Percentiles rank a stretch among this genome's conserved stretches.
These are phyloP conservation scores for Allium fistulosum DNA, from an alignment of 106 monocot genomes.

Conservation along the genomic window DNA sequence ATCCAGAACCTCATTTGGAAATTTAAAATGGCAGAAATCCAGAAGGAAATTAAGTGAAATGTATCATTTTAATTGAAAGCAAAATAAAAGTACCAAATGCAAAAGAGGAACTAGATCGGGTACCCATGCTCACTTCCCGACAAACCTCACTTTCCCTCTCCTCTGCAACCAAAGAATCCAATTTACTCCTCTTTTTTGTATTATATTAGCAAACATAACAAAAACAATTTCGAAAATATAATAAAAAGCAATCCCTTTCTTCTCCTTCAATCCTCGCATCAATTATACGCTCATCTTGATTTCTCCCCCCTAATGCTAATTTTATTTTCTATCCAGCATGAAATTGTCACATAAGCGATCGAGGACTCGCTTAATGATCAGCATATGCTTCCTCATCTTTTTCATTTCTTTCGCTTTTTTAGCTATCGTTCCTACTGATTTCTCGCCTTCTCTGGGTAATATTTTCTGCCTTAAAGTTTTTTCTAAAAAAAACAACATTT, in stretches of 20 bases:
- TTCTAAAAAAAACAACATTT: neutral
- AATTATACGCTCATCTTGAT: neutral
- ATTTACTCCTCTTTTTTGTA: neutral
- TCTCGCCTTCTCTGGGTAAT: constrained; percentile 4
- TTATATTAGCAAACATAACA: neutral
- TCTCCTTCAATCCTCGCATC: constrained; percentile 4
- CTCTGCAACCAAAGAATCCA: constrained; percentile 3
- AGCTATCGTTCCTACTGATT: constrained; percentile 6
- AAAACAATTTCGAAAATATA: neutral
- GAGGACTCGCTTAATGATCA: neutral
- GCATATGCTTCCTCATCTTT: neutral
- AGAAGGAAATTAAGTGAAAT: too few species aligned
- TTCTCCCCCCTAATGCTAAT: neutral
- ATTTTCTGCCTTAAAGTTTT: neutral
- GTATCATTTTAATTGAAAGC: too few species aligned
- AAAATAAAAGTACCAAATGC: too few species aligned
- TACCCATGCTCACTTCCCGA: too few species aligned
- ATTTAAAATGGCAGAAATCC: too few species aligned
- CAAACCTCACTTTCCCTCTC: neutral
- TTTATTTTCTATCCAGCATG: neutral
- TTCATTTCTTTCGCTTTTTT: neutral
- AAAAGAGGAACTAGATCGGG: too few species aligned
- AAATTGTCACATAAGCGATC: neutral
- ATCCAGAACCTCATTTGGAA: too few species aligned
- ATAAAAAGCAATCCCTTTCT: neutral